These are phyloP conservation scores for Debaryomycetaceae sp. DNA, from an alignment of 1,139 yeast species.

Conservation along the genomic window DNA sequence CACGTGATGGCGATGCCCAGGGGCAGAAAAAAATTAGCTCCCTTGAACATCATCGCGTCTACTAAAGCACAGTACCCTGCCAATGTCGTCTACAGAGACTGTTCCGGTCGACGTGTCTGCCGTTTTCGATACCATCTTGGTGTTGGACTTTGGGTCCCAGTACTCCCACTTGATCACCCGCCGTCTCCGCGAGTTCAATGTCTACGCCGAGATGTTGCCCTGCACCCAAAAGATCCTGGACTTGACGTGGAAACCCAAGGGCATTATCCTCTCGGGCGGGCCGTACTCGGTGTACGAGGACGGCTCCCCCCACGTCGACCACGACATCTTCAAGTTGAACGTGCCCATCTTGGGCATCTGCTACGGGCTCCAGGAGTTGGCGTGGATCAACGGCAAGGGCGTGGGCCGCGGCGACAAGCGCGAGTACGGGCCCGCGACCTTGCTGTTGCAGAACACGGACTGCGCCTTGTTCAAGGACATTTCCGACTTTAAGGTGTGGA, in stretches of 20 bases:
- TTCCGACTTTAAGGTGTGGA: slow-evolving; percentile 94
- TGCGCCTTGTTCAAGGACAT: slow-evolving; percentile 79
- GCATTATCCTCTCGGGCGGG: slow-evolving; percentile 92
- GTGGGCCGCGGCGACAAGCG: slow-evolving; percentile 96
- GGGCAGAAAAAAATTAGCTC: neutral
- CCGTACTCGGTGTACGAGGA: slow-evolving; percentile 95
- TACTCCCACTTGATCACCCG: slow-evolving; percentile 95
- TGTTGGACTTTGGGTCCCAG: slow-evolving; percentile 96
- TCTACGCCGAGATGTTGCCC: slow-evolving; percentile 98
- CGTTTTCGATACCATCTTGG: slow-evolving; percentile 92
- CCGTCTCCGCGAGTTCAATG: slow-evolving; percentile 94
- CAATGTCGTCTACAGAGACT: slow-evolving; percentile 11
- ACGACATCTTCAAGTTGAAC: slow-evolving; percentile 74
- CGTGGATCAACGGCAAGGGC: slow-evolving; percentile 95
- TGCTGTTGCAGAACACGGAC: slow-evolving; percentile 56
- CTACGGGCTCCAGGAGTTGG: slow-evolving; percentile 98
- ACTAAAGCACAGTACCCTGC: slow-evolving; percentile 1
- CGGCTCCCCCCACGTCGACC: slow-evolving; percentile 97
- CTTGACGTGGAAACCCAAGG: slow-evolving; percentile 89
- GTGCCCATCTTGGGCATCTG: slow-evolving; percentile 97
- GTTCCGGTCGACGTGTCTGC: slow-evolving; percentile 57
- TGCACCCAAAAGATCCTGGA: slow-evolving; percentile 95
- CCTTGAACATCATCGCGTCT: too few relatives aligned
- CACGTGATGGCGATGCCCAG: neutral
- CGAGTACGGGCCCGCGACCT: slow-evolving; percentile 95